These are phyloP conservation scores for Guadua angustifolia DNA, from an alignment of 176 grass and related monocot species.

Conservation along the genomic window DNA sequence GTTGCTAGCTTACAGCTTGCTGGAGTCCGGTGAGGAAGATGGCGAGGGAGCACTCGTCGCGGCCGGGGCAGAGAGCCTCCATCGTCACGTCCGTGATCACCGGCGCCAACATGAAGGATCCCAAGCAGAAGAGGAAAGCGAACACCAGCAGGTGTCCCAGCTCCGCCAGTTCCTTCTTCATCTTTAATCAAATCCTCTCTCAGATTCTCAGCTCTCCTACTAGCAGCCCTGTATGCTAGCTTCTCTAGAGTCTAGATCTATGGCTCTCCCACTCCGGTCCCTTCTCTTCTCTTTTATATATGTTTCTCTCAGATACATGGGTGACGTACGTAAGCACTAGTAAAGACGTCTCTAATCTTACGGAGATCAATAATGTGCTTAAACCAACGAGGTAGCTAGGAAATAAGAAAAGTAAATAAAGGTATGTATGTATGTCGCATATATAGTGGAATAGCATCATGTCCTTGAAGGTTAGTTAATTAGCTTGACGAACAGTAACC, in stretches of 20 bases:
- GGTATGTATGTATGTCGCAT: neutral
- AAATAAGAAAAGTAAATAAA: constrained; percentile 23
- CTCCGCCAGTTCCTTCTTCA: constrained; percentile 43
- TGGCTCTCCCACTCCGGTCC: neutral
- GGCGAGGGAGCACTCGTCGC: constrained; percentile 68
- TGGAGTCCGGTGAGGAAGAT: constrained; percentile 70
- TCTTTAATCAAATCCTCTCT: neutral
- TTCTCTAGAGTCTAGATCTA: neutral
- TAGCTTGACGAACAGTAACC: neutral
- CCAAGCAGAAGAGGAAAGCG: constrained; percentile 66
- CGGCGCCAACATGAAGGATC: constrained; percentile 55
- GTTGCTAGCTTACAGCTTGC: constrained; percentile 51
- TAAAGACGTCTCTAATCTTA: neutral
- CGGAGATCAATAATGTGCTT: neutral
- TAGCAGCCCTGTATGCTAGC: neutral
- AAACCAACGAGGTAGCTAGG: constrained; percentile 5
- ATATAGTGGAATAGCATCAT: neutral
- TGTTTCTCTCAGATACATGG: neutral
- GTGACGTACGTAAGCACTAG: neutral
- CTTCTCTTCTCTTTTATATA: neutral
- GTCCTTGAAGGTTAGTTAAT: neutral
- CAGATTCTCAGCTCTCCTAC: neutral
- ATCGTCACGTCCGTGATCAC: constrained; percentile 71
- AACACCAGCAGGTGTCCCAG: constrained; percentile 68
- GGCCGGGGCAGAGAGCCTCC: constrained; percentile 67